A percentile compares a stretch with the other conserved stretches of the same genome.
Evolutionary conservation across 2,329 filamentous ascomycete genomes (phyloP).

Genomic region (Exophiala sideris): DNA sequence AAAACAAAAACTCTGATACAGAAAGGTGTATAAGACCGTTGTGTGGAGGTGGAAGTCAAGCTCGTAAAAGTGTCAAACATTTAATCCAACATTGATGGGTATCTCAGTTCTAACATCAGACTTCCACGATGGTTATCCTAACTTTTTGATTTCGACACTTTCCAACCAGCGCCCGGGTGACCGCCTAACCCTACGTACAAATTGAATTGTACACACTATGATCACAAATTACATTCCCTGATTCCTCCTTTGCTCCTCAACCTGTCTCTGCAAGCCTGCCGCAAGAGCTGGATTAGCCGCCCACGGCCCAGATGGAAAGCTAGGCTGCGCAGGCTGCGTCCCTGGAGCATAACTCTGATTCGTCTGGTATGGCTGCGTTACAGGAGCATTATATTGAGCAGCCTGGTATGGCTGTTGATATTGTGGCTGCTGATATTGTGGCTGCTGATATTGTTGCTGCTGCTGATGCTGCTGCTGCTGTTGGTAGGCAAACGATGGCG

Average conservation of each 20-base stretch:
- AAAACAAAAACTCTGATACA: no score
- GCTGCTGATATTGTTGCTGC: slow-evolving; percentile 29
- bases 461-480: slow-evolving; percentile 23
- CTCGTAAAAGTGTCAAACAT: no score
- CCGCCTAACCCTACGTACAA: no score
- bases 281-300: slow-evolving; percentile 22
- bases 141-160: no score
- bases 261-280: slow-evolving; percentile 23
- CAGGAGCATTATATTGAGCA: slow-evolving; percentile 31
- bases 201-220: no score
- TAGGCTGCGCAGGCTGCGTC: neutral
- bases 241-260: slow-evolving; percentile 19
- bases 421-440: slow-evolving; percentile 40
- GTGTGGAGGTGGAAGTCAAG: no score
- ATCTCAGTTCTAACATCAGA: no score
- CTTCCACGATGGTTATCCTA: no score
- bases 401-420: slow-evolving; percentile 45
- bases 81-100: no score
- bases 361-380: neutral
- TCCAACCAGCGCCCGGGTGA: no score
- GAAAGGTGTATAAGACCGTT: no score
- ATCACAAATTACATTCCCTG: slow-evolving; percentile 3
- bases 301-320: slow-evolving; percentile 13
- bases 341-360: slow-evolving; percentile 5
- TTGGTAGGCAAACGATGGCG: neutral